Evolutionary conservation across 2,329 filamentous ascomycete genomes (phyloP).

Genomic region (Botrytis fragariae): DNA sequence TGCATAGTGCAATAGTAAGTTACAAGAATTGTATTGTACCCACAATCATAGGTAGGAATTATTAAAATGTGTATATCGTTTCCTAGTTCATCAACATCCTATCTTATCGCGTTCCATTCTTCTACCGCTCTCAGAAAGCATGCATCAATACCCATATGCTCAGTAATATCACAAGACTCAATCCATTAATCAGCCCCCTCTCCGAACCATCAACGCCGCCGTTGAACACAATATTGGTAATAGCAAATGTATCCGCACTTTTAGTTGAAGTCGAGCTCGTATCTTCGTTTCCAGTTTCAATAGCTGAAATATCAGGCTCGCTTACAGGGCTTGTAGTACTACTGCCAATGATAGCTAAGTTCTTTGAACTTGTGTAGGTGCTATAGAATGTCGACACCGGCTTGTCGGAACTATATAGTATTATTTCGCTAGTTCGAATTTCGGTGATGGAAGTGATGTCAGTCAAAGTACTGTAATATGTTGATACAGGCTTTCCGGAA

Average conservation of each 20-base stretch:
- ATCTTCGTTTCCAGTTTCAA: neutral
- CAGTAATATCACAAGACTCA: neutral
- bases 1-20: neutral
- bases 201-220: neutral
- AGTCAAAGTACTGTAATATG: neutral
- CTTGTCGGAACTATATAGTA: neutral
- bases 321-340: neutral
- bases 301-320: neutral
- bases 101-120: neutral
- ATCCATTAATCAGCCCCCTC: neutral
- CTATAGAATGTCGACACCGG: neutral
- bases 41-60: neutral
- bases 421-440: constrained; percentile 4
- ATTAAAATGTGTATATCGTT: neutral
- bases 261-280: neutral
- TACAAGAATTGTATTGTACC: neutral
- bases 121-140: neutral
- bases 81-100: neutral
- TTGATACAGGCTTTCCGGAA: neutral
- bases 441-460: neutral
- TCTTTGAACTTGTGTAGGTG: neutral
- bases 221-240: neutral
- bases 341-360: neutral
- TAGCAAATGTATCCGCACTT: neutral
- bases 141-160: neutral